Evolutionary conservation across 768 basidiomycete species (phyloP).

Genomic region (Clitopilus passeckerianus): DNA sequence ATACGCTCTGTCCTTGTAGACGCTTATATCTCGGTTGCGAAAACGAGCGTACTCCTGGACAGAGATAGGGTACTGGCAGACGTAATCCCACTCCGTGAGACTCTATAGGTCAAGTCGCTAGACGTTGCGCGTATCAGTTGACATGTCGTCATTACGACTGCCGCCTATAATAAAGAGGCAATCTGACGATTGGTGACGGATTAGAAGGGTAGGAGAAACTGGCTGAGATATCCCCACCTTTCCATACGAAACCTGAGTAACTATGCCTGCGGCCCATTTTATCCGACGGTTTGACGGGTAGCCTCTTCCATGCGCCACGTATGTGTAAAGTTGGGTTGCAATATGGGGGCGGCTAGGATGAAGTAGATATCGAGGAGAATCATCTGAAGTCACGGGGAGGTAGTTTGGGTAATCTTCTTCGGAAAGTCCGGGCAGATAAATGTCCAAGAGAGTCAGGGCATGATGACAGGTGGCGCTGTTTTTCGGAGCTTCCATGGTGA

Average conservation of each 20-base stretch:
- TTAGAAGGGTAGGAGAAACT: background rate
- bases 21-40: background rate
- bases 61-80: background rate
- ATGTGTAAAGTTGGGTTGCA: no score
- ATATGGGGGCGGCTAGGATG: no score
- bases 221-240: background rate
- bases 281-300: background rate
- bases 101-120: no score
- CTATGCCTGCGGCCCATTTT: background rate
- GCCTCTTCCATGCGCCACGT: background rate
- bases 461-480: no score
- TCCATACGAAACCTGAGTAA: background rate
- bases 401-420: no score
- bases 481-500: no score
- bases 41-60: background rate
- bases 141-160: background rate
- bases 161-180: background rate
- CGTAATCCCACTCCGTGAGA: background rate
- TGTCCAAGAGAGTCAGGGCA: no score
- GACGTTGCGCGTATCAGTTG: no score
- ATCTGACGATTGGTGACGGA: background rate
- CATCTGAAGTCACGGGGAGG: no score
- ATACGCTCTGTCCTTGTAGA: slow-evolving; percentile 17
- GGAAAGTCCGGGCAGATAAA: no score
- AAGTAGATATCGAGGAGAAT: no score